Evolutionary conservation across 1,284 basidiomycete species (phyloP), one percentile per base, ranked within the genome.

Genomic region (Volvariella surrecta): DNA sequence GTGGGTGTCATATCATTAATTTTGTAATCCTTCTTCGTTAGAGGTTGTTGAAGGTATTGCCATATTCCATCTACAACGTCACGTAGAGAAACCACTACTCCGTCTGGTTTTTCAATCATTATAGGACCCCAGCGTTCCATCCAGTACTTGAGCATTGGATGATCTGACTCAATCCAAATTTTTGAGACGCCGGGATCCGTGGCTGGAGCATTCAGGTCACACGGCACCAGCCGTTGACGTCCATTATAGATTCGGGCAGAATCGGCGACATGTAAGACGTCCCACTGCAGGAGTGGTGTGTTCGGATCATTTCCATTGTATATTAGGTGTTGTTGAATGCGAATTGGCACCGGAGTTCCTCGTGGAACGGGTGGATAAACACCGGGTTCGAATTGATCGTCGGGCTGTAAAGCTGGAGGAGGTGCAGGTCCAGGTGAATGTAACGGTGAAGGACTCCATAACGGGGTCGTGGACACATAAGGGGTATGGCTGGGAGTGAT

Each of bases 51-150:
- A 46, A 64, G 59, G 46, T 64, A 64, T 4, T 50, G 49, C 43
- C 58, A 55, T 13, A 66, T 59, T 15, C 56, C 58, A 46, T 60
- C 59, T 30, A 64, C 52, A 31, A 64, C 45, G 35, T 62, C 60
- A 32, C 52, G 42, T 7, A 62, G 52, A 6, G 55, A 57, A 3
- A 58, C 52, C 21, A 54, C 47, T 4, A 44, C 11, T 8, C 18
- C 34, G 6, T 35, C 34, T 6, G 34, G n/a, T 18, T 52, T 52
- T n/a, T 58, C 47, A n/a, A 63, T 47, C 20, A 59, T 39, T 37
- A 64, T 59, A 2, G 61, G 61, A 8, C 63, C 63, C 64, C 63
- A 66, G 13, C 37, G 35, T 20, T 54, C 45, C 60, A 64, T 64
- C 60, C 61, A 64, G 34, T 47, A 52, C 10, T 51, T 50, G 22